A percentile compares a stretch with the other conserved stretches of the same genome.
Conservation (phyloP, 2,329 filamentous ascomycete species). For the Colletotrichum orbiculare region DNA sequence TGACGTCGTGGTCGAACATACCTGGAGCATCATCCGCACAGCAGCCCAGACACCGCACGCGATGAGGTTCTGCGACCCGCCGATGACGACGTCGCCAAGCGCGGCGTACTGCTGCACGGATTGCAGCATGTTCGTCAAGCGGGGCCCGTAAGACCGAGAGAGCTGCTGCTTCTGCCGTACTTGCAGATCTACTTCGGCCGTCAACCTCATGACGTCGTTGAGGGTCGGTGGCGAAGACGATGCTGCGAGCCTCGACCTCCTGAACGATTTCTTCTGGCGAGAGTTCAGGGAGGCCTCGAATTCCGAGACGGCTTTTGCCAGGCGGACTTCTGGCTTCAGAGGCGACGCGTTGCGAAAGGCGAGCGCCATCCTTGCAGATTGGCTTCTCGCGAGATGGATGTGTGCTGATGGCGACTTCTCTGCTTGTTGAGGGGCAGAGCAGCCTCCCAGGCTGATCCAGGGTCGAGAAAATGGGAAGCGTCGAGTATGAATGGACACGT, state of each 20-base stretch:
- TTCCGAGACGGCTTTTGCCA: slow-evolving; percentile 52
- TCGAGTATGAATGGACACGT: too few relatives aligned
- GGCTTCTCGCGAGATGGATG: too few relatives aligned
- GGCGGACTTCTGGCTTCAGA: slow-evolving; percentile 50
- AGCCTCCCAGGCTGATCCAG: too few relatives aligned
- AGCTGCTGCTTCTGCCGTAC: slow-evolving; percentile 34
- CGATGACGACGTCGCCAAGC: slow-evolving; percentile 50
- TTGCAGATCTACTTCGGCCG: slow-evolving; percentile 49
- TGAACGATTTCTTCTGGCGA: slow-evolving; percentile 48
- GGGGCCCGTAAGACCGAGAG: slow-evolving; percentile 51
- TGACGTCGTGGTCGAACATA: slow-evolving; percentile 34
- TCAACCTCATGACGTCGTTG: slow-evolving; percentile 53
- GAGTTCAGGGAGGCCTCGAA: slow-evolving; percentile 51
- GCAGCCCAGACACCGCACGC: slow-evolving; percentile 58
- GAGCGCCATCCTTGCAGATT: background rate
- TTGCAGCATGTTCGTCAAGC: slow-evolving; percentile 53
- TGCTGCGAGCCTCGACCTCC: slow-evolving; percentile 37
- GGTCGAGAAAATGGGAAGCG: too few relatives aligned
- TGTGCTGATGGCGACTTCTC: too few relatives aligned
- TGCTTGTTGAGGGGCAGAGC: too few relatives aligned
- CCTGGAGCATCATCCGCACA: slow-evolving; percentile 53
- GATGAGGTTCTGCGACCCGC: slow-evolving; percentile 56
- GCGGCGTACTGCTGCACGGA: slow-evolving; percentile 55
- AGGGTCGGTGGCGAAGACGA: slow-evolving; percentile 41
- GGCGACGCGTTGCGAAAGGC: background rate